Base-by-base conservation (phyloP, 78 protist genomes). In the Dictyostelium firmibasis region DNA sequence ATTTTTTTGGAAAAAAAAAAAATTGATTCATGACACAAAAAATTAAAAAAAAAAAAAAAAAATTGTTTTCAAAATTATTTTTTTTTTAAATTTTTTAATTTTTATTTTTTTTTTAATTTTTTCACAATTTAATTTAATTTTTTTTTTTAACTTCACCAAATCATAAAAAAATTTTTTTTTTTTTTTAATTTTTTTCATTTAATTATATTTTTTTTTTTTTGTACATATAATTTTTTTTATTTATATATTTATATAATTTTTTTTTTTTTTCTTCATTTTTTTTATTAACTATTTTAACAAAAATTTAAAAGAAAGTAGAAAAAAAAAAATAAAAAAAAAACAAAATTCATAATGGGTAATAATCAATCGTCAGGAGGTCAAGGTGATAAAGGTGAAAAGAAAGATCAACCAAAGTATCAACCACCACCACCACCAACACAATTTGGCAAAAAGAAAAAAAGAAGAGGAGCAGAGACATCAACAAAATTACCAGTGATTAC, bases 381-480 rank as follows among this genome's bases (percentile, higher is more conserved):
- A 44, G 64, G 64, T 44, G 60, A 43, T 41, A 60, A 60, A 25
- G 84, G 84, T 11, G 36, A 44, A n/a, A 82, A 82, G 9, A 82
- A 82, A 60, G 86, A 82, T 57, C 86, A 89, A 81, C 94, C 84
- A 81, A 89, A 89, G 38, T 89, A 89, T 81, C 94, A 89, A 89
- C 88, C 94, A 89, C 97, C 98, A 78, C 98, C 99, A 8, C 97
- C 98, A 41, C 98, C 99, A 47, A 95, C 98, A 13, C 95, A 96
- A 44, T 89, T 97, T 33, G 99, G 99, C 8, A 79, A 94, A 62
- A 97, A 96, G 93, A 97, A 95, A 96, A 81, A 69, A 62, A 96
- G 96, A 96, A 95, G 95, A 89, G 97, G 97, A 47, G 97, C 97
- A 20, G 97, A 94, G 36, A 16, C 93, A 47, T 50, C 77, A 41